A percentile compares a stretch with the other conserved stretches of the same genome.
Conservation (phyloP, 2,329 filamentous ascomycete genomes). For the Incumbomyces delicatus region DNA sequence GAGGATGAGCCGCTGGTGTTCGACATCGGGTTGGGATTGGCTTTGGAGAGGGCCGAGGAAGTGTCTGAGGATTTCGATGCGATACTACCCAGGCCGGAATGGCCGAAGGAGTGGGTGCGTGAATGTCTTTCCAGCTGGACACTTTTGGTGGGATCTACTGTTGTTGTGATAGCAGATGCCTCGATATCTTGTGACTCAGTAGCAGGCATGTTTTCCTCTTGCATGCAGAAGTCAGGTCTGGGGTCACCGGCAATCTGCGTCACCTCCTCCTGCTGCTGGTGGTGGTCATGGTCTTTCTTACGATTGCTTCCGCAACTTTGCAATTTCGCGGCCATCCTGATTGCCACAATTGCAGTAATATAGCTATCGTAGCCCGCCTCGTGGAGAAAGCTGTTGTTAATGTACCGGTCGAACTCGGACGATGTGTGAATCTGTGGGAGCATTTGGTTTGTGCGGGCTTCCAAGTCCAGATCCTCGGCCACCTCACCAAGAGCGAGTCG, state of each 20-base stretch:
- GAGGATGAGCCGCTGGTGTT: not conserved
- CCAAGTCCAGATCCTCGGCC: slow-evolving; percentile 31
- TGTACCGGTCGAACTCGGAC: slow-evolving; percentile 27
- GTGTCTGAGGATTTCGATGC: slow-evolving; percentile 3
- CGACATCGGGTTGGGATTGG: not conserved
- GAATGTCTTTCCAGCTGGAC: not conserved
- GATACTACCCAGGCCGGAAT: not conserved
- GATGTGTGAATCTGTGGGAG: slow-evolving; percentile 28
- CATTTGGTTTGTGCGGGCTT: slow-evolving; percentile 19
- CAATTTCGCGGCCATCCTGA: slow-evolving; percentile 40
- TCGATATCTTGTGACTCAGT: not conserved
- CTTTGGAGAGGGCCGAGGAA: not conserved
- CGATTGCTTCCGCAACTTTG: slow-evolving; percentile 21
- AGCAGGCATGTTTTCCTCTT: slow-evolving; percentile 3
- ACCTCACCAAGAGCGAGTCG: slow-evolving; percentile 41
- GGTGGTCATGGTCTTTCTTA: slow-evolving; percentile 3
- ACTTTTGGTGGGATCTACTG: not conserved
- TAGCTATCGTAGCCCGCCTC: slow-evolving; percentile 57
- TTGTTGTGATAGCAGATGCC: not conserved
- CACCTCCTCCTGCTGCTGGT: not conserved
- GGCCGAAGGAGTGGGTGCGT: not conserved
- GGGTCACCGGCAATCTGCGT: not conserved
- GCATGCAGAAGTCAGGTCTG: slow-evolving; percentile 1
- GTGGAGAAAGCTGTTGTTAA: slow-evolving; percentile 34
- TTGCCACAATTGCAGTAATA: slow-evolving; percentile 49